phyloP scores from a whole-genome alignment of 1,139 yeast genomes.

The Pichia sp. region DNA sequence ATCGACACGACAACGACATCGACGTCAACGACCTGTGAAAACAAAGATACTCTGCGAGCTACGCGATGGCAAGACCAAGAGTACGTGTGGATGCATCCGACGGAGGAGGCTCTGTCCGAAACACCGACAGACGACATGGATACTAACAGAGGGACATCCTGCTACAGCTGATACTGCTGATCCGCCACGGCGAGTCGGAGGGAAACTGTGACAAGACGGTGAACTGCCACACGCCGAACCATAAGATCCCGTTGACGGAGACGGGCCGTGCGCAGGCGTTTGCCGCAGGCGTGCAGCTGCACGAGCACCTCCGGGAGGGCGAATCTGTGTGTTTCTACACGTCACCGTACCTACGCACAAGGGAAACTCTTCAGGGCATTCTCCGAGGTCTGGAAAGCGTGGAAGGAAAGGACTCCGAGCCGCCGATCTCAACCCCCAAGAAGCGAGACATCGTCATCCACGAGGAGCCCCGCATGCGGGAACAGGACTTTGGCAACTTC shows the following conservation, averaged over 20 bases:
- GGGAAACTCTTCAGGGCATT: slow-evolving; percentile 74
- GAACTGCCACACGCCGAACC: slow-evolving; percentile 73
- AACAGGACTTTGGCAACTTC: slow-evolving; percentile 92
- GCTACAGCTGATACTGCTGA: slow-evolving; percentile 53
- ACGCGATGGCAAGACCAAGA: slow-evolving; percentile 61
- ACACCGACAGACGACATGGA: neutral
- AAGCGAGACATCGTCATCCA: slow-evolving; percentile 35
- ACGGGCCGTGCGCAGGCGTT: slow-evolving; percentile 66
- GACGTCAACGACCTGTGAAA: too few species aligned
- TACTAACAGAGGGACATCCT: neutral
- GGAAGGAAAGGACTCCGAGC: too few species aligned
- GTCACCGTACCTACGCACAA: slow-evolving; percentile 76
- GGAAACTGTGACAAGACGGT: slow-evolving; percentile 82
- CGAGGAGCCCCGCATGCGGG: slow-evolving; percentile 88
- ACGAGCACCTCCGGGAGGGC: slow-evolving; percentile 47
- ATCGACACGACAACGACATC: neutral
- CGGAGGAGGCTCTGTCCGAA: too few species aligned
- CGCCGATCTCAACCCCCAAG: neutral
- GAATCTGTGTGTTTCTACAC: slow-evolving; percentile 64
- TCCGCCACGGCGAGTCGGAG: slow-evolving; percentile 89
- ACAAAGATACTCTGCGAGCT: too few species aligned
- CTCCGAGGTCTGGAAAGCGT: slow-evolving; percentile 51
- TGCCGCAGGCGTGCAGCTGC: slow-evolving; percentile 61
- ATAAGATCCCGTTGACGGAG: slow-evolving; percentile 65
- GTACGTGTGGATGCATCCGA: too few species aligned